Conservation (phyloP, 2,329 filamentous ascomycete species). For the Aotearoamyces nothofagi region DNA sequence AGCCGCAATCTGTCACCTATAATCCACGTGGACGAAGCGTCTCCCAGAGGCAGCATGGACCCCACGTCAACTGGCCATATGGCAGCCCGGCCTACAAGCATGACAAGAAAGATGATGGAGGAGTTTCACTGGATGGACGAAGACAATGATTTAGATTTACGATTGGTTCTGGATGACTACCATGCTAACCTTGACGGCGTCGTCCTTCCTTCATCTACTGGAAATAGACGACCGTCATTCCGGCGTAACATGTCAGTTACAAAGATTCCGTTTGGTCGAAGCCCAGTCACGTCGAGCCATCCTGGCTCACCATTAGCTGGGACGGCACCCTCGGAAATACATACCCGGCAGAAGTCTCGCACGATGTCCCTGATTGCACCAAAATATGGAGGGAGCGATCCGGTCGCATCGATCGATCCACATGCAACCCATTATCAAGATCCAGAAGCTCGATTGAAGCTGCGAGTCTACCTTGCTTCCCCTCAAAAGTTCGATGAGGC, state of each 20-base stretch:
- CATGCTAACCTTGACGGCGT: conserved; percentile 45
- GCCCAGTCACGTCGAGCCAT: conserved; percentile 24
- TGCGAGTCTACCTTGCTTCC: conserved; percentile 74
- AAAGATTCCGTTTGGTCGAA: conserved; percentile 45
- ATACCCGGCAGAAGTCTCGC: conserved; percentile 30
- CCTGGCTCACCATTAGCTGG: conserved; percentile 17
- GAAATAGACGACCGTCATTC: conserved; percentile 42
- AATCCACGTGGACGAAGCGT: conserved; percentile 10
- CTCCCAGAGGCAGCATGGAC: conserved; percentile 11
- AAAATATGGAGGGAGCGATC: conserved; percentile 23
- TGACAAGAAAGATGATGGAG: conserved; percentile 33
- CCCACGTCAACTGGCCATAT: conserved; percentile 5
- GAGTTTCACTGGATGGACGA: conserved; percentile 63
- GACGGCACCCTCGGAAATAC: conserved; percentile 10
- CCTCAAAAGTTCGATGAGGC: conserved; percentile 94
- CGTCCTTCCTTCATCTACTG: conserved; percentile 27
- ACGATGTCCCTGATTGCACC: conserved; percentile 38
- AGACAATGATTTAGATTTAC: conserved; percentile 52
- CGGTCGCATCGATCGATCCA: conserved; percentile 45
- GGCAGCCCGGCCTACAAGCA: conserved; percentile 9
- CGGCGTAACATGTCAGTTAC: conserved; percentile 59
- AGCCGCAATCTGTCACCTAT: conserved; percentile 21
- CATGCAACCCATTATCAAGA: conserved; percentile 77
- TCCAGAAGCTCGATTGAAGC: conserved; percentile 71
- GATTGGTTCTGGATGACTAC: conserved; percentile 54